Conservation (phyloP, 2,329 filamentous ascomycete species). For the Hypocreales sp. region DNA sequence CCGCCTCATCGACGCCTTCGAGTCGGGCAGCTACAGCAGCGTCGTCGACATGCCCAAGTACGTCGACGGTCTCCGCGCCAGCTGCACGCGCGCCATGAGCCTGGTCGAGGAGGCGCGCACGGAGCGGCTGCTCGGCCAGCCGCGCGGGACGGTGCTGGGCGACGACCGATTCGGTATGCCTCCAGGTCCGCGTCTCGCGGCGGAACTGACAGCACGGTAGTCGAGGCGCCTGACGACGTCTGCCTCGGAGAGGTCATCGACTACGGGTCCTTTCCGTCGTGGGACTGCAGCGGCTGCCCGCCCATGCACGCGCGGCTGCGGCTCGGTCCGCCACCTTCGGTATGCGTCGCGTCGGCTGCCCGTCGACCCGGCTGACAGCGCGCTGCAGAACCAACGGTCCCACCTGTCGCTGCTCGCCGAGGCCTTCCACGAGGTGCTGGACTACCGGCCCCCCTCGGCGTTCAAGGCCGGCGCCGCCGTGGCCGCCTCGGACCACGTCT, state of each 20-base stretch:
- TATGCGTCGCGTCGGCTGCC: conserved; percentile 13
- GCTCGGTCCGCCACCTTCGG: conserved; percentile 35
- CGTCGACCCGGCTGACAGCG: conserved; percentile 4
- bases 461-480: conserved; percentile 30
- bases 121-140: conserved; percentile 24
- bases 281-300: conserved; percentile 20
- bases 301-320: conserved; percentile 28
- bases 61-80: conserved; percentile 26
- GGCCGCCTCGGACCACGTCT: conserved; percentile 25
- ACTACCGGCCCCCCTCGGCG: conserved; percentile 30
- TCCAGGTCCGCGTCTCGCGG: conserved; percentile 1
- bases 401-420: conserved; percentile 34
- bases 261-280: conserved; percentile 34
- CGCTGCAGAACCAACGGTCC: conserved; percentile 27
- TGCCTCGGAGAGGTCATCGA: conserved; percentile 29
- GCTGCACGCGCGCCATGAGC: conserved; percentile 36
- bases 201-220: conserved; percentile 14
- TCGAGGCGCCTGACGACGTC: conserved; percentile 22
- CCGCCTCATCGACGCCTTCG: conserved; percentile 29
- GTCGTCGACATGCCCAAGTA: conserved; percentile 30
- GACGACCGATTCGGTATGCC: conserved; percentile 32
- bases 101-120: conserved; percentile 34
- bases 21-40: conserved; percentile 33
- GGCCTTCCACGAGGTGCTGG: conserved; percentile 32
- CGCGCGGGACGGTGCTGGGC: conserved; percentile 23